Percentiles rank a stretch among this genome's conserved stretches.
Evolutionary conservation across 345 rosid species (phyloP).

Genomic region (Psidium friedrichsthalianum): DNA sequence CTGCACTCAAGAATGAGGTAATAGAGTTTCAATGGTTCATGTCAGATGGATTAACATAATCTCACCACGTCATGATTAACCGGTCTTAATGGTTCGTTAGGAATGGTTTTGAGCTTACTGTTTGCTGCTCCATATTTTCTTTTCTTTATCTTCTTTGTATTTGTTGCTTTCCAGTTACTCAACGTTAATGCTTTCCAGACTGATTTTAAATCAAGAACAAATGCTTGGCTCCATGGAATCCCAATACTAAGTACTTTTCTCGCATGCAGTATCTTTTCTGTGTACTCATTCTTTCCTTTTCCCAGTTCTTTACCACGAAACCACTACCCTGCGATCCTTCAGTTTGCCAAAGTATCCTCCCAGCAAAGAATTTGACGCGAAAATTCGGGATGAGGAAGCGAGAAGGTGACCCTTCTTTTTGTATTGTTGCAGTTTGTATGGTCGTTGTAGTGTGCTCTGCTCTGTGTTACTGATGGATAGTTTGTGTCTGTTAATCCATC

Average conservation of each 20-base stretch:
- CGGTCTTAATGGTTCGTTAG: background rate
- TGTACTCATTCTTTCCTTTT: background rate
- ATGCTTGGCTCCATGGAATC: background rate
- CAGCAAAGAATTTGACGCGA: slow-evolving; percentile 96
- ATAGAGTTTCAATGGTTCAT: background rate
- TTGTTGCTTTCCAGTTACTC: background rate
- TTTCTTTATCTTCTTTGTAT: background rate
- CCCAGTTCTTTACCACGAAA: slow-evolving; percentile 68
- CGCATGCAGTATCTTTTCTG: background rate
- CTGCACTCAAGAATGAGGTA: slow-evolving; percentile 85
- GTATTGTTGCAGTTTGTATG: background rate
- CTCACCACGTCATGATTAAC: background rate
- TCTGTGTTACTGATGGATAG: background rate
- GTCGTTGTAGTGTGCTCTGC: background rate
- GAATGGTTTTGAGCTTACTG: background rate
- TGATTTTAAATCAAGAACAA: background rate
- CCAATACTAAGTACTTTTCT: background rate
- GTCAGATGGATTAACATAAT: background rate
- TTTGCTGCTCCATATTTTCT: background rate
- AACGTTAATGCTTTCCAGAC: background rate
- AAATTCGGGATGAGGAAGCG: slow-evolving; percentile 83
- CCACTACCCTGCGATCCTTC: slow-evolving; percentile 93
- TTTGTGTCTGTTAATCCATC: background rate
- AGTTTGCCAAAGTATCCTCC: slow-evolving; percentile 96
- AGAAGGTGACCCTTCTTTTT: slow-evolving; percentile 47